A percentile compares a stretch with the other conserved stretches of the same genome.
phyloP scores from a whole-genome alignment of 768 basidiomycete genomes.

The Boletus tylopilopsis region DNA sequence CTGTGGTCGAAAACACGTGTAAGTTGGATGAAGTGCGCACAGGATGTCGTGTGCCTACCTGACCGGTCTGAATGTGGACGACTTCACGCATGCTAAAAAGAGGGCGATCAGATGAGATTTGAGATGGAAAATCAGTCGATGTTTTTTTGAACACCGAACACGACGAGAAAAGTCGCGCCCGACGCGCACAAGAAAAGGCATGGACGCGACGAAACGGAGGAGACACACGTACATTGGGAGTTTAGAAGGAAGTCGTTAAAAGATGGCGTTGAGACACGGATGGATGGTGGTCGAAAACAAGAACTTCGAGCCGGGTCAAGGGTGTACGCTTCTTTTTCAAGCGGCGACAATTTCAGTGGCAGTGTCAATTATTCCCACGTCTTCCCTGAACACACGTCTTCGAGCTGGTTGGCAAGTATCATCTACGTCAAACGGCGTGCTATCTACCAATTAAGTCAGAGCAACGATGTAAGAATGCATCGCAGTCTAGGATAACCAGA shows the following conservation, averaged over 20 bases:
- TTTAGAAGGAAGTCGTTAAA: conserved; percentile 25
- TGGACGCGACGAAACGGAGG: conserved; percentile 12
- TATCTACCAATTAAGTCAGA: too few species aligned
- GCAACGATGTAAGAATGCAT: too few species aligned
- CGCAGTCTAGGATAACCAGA: too few species aligned
- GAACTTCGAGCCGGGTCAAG: conserved; percentile 33
- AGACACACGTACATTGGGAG: conserved; percentile 31
- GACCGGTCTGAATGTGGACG: conserved; percentile 98
- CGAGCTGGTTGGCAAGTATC: too few species aligned
- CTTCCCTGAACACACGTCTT: conserved; percentile 10
- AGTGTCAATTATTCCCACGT: conserved; percentile 17
- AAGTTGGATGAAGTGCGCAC: conserved; percentile 15
- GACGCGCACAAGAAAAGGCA: conserved; percentile 26
- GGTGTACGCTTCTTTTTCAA: conserved; percentile 37
- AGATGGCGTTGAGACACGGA: conserved; percentile 32
- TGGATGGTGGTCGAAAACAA: conserved; percentile 35
- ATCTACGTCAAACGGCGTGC: too few species aligned
- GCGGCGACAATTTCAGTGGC: conserved; percentile 33
- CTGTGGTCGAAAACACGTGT: conserved; percentile 39
- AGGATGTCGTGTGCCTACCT: conserved; percentile 49
- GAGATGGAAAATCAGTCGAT: conserved; percentile 16
- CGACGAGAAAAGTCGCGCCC: conserved; percentile 19
- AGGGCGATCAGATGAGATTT: conserved; percentile 23
- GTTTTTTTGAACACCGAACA: conserved; percentile 17
- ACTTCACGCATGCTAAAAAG: conserved; percentile 92